Evolutionary conservation across 2,329 filamentous ascomycete genomes (phyloP).

Genomic region (Trichoderma pleuroti): DNA sequence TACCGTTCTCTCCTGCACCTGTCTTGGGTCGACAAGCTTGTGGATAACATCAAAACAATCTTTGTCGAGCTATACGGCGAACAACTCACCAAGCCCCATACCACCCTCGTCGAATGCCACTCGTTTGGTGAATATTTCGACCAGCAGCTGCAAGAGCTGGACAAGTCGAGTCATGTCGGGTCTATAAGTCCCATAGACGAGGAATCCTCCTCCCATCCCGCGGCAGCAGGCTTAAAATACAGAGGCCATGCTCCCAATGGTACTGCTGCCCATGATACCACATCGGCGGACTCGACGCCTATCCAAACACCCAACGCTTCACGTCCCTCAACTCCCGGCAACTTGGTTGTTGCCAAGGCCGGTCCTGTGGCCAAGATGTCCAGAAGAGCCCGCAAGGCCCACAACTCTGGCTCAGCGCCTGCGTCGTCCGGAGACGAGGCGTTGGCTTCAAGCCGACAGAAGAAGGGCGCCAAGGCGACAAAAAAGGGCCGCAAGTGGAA

Average conservation of each 20-base stretch:
- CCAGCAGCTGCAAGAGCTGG: conserved; percentile 82
- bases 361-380: conserved; percentile 75
- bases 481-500: conserved; percentile 95
- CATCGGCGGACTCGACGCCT: conserved; percentile 67
- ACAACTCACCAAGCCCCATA: conserved; percentile 76
- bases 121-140: conserved; percentile 93
- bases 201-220: conserved; percentile 31
- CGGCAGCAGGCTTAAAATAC: conserved; percentile 40
- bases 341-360: conserved; percentile 66
- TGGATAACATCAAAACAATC: conserved; percentile 90
- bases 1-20: conserved; percentile 94
- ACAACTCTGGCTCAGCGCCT: conserved; percentile 63
- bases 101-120: conserved; percentile 71
- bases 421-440: conserved; percentile 83
- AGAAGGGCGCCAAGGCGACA: conserved; percentile 57
- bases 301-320: conserved; percentile 70
- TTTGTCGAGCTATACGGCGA: conserved; percentile 89
- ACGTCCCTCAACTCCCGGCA: conserved; percentile 72
- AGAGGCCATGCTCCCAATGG: conserved; percentile 37
- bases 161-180: conserved; percentile 44
- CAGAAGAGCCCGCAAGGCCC: conserved; percentile 67
- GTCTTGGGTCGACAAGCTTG: conserved; percentile 93
- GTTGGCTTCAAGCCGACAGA: conserved; percentile 51
- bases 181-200: conserved; percentile 25
- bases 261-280: conserved; percentile 31